Base-by-base conservation (phyloP, 768 basidiomycete species). In the Naganishia vaughanmartiniae region DNA sequence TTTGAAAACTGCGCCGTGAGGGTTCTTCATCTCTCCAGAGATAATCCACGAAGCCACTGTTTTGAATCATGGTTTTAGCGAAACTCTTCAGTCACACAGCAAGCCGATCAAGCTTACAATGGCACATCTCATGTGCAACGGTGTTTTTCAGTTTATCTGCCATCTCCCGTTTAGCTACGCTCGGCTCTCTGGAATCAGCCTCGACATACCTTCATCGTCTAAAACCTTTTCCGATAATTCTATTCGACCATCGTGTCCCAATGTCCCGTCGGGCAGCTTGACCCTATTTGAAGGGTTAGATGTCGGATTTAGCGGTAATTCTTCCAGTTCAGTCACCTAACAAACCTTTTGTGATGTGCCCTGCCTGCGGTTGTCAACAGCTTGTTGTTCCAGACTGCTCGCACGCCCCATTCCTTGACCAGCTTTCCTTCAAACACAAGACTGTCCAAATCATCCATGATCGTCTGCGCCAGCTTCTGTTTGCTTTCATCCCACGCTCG, bases 71-170 rank as follows among this genome's bases (percentile, higher is more conserved):
- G 7, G 15, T 24, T 28, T 57, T 19, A 51, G n/a, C 51, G 65
- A 70, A 67, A 33, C 14, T 21, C 45, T 17, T 66, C 34, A 24
- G 19, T 42, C 2, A 42, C 28, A 51, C n/a, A 21, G 1, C 4
- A 11, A 28, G 3, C 15, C 33, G 17, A 4, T 24, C 4, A 30
- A 24, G 70, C 79, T 69, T 58, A 80, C 79, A 80, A 82, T 93
- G 92, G 75, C 92, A 93, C 91, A 93, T 92, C 79, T 94, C 92
- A 74, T 94, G 92, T 34, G 90, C 87, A 15, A 94, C 82, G 0
- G 92, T 93, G 75, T 89, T 88, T 42, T 89, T 84, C 58, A 93
- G 89, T 46, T 91, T 87, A 66, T 90, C 92, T 93, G 17, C 42
- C 10, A 30, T 28, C 51, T 14, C 66, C 11, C 31, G 46, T 56